Conservation (phyloP, 2,329 filamentous ascomycete genomes). For the Sporothrix mexicana region DNA sequence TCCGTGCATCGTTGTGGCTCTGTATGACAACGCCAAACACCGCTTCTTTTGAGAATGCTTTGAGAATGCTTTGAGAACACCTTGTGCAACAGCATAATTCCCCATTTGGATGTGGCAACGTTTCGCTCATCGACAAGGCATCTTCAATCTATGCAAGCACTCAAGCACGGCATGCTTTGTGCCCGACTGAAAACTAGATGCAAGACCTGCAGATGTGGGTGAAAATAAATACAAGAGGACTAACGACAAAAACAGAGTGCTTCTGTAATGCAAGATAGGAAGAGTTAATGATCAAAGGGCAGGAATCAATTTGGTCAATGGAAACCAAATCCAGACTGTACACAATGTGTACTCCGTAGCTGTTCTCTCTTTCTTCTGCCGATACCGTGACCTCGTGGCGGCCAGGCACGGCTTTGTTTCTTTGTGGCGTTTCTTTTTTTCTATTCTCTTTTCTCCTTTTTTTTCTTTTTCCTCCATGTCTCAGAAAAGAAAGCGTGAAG, state of each 20-base stretch:
- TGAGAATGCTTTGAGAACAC: not conserved
- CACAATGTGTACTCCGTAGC: too few species aligned
- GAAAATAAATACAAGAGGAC: not conserved
- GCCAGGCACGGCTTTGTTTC: slow-evolving; percentile 5
- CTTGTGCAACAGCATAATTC: not conserved
- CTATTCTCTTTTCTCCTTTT: not conserved
- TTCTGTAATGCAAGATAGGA: not conserved
- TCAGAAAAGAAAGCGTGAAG: not conserved
- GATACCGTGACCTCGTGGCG: not conserved
- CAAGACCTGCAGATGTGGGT: not conserved
- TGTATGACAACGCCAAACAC: not conserved
- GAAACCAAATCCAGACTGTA: not conserved
- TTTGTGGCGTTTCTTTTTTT: not conserved
- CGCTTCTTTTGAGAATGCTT: too few species aligned
- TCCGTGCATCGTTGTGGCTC: not conserved
- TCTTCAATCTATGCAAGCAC: not conserved
- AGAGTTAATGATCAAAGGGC: too few species aligned
- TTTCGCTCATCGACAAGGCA: too few species aligned
- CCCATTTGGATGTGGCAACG: not conserved
- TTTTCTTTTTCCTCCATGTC: not conserved
- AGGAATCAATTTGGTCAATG: too few species aligned
- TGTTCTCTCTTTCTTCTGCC: too few species aligned
- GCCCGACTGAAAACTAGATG: not conserved
- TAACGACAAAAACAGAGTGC: not conserved
- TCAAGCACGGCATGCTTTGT: not conserved